phyloP scores from a whole-genome alignment of 2,329 filamentous ascomycete genomes.

The Colletotrichum godetiae region DNA sequence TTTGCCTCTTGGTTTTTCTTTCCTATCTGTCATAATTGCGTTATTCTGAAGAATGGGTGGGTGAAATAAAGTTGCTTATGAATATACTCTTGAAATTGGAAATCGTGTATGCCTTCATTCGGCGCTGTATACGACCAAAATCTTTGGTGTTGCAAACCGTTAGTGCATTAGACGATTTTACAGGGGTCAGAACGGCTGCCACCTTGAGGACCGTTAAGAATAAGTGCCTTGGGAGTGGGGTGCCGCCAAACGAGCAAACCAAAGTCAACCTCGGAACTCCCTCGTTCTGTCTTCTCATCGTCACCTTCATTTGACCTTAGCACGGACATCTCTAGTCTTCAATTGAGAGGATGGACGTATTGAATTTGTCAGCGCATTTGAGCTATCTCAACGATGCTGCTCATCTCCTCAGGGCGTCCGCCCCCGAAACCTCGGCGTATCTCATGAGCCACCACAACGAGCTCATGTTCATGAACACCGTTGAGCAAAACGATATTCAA shows the following conservation, averaged over 20 bases:
- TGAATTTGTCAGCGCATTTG: constrained; percentile 37
- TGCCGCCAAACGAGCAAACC: neutral
- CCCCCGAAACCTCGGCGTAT: constrained; percentile 69
- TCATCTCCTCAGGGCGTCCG: constrained; percentile 62
- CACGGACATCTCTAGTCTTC: neutral
- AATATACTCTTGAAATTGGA: neutral
- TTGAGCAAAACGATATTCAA: constrained; percentile 59
- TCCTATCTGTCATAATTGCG: constrained; percentile 20
- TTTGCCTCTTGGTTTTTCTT: constrained; percentile 26
- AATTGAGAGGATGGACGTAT: constrained; percentile 8
- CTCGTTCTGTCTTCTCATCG: neutral
- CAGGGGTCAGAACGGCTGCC: constrained; percentile 7
- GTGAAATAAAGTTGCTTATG: neutral
- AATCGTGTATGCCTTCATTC: neutral
- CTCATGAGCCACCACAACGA: constrained; percentile 66
- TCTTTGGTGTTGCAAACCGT: neutral
- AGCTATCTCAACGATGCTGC: constrained; percentile 68
- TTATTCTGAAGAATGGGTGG: neutral
- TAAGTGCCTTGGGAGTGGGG: constrained; percentile 15
- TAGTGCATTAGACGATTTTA: constrained; percentile 6
- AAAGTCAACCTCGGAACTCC: neutral
- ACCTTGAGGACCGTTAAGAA: constrained; percentile 11
- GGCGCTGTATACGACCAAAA: neutral
- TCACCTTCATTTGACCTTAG: neutral
- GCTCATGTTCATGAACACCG: constrained; percentile 59